A percentile compares a stretch with the other conserved stretches of the same genome.
Evolutionary conservation across 1,284 basidiomycete genomes (phyloP).

Genomic region (Coniferiporia sulphurascens): DNA sequence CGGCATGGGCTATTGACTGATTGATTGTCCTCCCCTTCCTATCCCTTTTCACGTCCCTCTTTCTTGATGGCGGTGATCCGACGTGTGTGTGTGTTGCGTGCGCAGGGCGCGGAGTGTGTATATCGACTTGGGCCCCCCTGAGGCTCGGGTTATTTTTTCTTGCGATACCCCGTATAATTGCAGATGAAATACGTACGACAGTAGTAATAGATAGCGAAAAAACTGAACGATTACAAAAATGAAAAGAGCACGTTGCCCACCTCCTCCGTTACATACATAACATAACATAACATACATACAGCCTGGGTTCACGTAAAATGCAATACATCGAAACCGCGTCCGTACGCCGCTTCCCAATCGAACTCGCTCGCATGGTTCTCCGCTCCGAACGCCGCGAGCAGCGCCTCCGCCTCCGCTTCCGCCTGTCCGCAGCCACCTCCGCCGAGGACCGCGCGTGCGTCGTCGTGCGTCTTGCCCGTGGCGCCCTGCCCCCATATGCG

Average conservation of each 20-base stretch:
- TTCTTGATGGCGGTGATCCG: no score
- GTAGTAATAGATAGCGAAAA: neutral
- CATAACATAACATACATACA: no score
- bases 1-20: no score
- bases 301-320: conserved; percentile 40
- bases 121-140: no score
- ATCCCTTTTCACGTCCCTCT: no score
- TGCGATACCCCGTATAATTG: no score
- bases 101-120: no score
- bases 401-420: conserved; percentile 42
- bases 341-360: conserved; percentile 61
- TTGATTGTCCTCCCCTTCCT: no score
- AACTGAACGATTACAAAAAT: neutral
- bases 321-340: conserved; percentile 60
- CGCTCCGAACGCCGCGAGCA: conserved; percentile 60
- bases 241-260: no score
- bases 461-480: conserved; percentile 48
- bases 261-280: neutral
- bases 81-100: no score
- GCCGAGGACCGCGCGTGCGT: conserved; percentile 43
- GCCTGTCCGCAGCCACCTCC: conserved; percentile 41
- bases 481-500: conserved; percentile 68
- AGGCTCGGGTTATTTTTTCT: neutral
- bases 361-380: conserved; percentile 67
- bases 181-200: neutral